Percentiles rank a stretch among this genome's conserved stretches.
Conservation (phyloP, 768 basidiomycete species). For the Mycena filopes region DNA sequence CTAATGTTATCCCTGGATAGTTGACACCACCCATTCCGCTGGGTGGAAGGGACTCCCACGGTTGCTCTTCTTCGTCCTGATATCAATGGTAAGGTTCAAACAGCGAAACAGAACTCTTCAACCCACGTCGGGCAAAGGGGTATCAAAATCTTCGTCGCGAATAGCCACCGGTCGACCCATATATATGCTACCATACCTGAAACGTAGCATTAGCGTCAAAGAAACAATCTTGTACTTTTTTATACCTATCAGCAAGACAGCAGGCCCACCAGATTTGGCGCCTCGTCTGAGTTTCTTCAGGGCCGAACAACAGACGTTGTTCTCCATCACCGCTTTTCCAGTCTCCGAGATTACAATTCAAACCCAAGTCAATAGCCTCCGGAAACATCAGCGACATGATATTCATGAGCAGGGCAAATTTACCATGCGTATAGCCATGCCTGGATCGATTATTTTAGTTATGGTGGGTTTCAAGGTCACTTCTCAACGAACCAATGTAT, state of each 20-base stretch:
- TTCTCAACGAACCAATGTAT: constrained; percentile 64
- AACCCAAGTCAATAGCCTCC: constrained; percentile 82
- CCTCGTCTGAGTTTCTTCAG: constrained; percentile 74
- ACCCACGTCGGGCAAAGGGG: constrained; percentile 67
- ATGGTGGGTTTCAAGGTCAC: constrained; percentile 8
- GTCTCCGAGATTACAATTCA: constrained; percentile 80
- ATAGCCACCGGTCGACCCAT: constrained; percentile 81
- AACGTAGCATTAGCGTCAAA: constrained; percentile 14
- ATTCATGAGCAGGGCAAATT: constrained; percentile 22
- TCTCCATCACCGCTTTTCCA: constrained; percentile 70
- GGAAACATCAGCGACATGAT: constrained; percentile 29
- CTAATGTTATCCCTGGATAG: constrained; percentile 19
- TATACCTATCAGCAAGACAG: constrained; percentile 75
- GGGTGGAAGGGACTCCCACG: constrained; percentile 61
- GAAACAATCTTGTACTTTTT: not conserved
- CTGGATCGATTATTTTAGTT: constrained; percentile 42
- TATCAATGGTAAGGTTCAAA: constrained; percentile 17
- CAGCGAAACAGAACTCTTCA: constrained; percentile 6
- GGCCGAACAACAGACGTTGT: constrained; percentile 67
- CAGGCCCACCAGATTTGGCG: constrained; percentile 87
- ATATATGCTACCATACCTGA: constrained; percentile 77
- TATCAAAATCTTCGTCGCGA: constrained; percentile 76
- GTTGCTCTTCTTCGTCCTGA: constrained; percentile 69
- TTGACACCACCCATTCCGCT: constrained; percentile 39
- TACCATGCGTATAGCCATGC: constrained; percentile 83